Percentiles rank a stretch among this genome's conserved stretches.
Conservation (phyloP, 495 filamentous ascomycete species). For the Penicillium alfredii region DNA sequence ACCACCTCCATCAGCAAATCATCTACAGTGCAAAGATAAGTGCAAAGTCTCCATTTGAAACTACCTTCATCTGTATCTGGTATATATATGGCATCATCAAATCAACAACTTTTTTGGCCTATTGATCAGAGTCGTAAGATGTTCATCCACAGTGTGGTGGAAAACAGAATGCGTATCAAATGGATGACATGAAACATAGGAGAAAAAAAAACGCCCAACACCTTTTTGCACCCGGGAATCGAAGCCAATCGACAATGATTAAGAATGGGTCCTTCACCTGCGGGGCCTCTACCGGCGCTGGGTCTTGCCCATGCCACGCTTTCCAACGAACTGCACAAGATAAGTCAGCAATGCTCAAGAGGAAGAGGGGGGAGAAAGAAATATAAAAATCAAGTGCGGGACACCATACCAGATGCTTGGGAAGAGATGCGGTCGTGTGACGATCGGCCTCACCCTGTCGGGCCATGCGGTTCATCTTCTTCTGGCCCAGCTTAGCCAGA, state of each 20-base stretch:
- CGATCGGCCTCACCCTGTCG: conserved; percentile 94
- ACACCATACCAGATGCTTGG: conserved; percentile 80
- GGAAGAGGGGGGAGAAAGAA: too few species aligned
- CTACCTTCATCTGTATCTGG: conserved; percentile 18
- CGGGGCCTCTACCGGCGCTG: conserved; percentile 44
- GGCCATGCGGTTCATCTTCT: conserved; percentile 98
- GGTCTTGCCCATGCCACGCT: conserved; percentile 55
- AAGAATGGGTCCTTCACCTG: conserved; percentile 25
- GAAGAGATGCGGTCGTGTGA: conserved; percentile 72
- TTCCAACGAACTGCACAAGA: conserved; percentile 46
- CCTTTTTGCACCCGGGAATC: conserved; percentile 32
- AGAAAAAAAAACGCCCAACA: conserved; percentile 25
- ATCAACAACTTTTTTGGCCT: conserved; percentile 31
- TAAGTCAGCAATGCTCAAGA: conserved; percentile 15
- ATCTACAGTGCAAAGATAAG: too few species aligned
- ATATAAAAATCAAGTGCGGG: conserved; percentile 1
- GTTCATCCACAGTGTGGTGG: conserved; percentile 11
- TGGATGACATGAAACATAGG: conserved; percentile 7
- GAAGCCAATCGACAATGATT: conserved; percentile 32
- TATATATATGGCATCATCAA: conserved; percentile 28
- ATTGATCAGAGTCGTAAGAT: conserved; percentile 18
- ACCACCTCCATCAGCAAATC: too few species aligned
- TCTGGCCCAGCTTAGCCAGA: conserved; percentile 81
- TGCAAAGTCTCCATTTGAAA: too few species aligned
- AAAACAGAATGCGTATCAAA: conserved; percentile 12